Evolutionary conservation across 2,329 filamentous ascomycete genomes (phyloP), one percentile per base, ranked within the genome.

Genomic region (Hypoxylon sp.): DNA sequence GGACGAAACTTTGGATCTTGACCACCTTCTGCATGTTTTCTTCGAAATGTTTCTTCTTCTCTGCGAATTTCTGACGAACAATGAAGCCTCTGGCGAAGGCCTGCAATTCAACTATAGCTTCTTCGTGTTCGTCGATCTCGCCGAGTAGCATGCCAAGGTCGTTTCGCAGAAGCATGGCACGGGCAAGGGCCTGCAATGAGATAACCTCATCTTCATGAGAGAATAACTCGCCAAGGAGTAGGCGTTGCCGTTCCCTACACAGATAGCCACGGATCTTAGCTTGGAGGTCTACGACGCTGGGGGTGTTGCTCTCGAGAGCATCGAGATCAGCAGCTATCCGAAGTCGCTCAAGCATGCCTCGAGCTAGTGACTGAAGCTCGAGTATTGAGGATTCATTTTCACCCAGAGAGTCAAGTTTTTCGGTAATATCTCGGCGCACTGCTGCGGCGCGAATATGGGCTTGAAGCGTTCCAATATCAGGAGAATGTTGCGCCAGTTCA

Each of bases 11-110:
- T 77, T 99, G 96, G 61, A 98, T 93, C 80, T 99, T 99, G 83
- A 99, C 90, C 24, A 99, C 96, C 79, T 96, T 98, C 74, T 97
- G 89, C 96, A 99, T 99, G 75, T 99, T 99, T 79, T 97, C 91
- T 71, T 91, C 90, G 83, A 94, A 99, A 80, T 91, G 95, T 20
- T 89, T 89, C 75, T 91, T 89, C 84, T 97, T 97, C 78, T 96
- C 93, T 54, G 87, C 88, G 72, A 97, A 98, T 16, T 84, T 85
- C 12, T 83, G 84, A 32, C 95, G 87, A 30, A 98, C 87, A 2
- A 96, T 78, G 72, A 88, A 89, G 2, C 89, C 95, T 71, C 90
- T 88, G 6, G 91, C 87, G 4, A 87, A 84, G 4, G 93, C 85
- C 77, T 98, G 94, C 22, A 97, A 79, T 28, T 89, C 91, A 7